These are phyloP conservation scores for Scedosporium apiospermum DNA, from an alignment of 2,329 filamentous ascomycete genomes.

Conservation along the genomic window DNA sequence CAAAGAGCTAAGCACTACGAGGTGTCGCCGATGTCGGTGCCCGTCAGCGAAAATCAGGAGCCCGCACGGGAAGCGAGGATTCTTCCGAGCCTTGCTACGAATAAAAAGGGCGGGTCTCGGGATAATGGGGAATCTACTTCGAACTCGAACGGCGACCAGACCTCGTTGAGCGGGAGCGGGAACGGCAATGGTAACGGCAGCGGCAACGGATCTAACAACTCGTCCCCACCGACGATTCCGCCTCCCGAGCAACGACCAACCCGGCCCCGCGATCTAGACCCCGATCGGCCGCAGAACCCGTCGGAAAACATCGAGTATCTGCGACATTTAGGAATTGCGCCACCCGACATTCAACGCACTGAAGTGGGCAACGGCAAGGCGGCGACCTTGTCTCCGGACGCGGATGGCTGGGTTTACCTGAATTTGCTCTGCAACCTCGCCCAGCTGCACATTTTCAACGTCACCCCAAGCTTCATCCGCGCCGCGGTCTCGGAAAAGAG, in stretches of 20 bases:
- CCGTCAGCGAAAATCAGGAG: constrained; percentile 17
- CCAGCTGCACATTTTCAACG: constrained; percentile 76
- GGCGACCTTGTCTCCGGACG: constrained; percentile 46
- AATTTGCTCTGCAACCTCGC: constrained; percentile 75
- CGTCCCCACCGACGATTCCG: constrained; percentile 27
- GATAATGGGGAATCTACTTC: constrained; percentile 29
- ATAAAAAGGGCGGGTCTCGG: constrained; percentile 30
- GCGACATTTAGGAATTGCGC: constrained; percentile 59
- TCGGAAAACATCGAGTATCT: constrained; percentile 74
- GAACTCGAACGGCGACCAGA: constrained; percentile 38
- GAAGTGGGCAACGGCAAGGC: constrained; percentile 5
- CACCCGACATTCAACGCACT: constrained; percentile 36
- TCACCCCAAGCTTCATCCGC: constrained; percentile 69
- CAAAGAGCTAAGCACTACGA: constrained; percentile 13
- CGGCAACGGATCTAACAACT: constrained; percentile 23
- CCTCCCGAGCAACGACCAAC: constrained; percentile 67
- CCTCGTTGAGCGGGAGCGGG: constrained; percentile 19
- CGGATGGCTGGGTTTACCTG: constrained; percentile 72
- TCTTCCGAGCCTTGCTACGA: constrained; percentile 19
- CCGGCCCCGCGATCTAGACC: constrained; percentile 66
- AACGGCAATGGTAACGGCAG: constrained; percentile 16
- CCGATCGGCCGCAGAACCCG: constrained; percentile 64
- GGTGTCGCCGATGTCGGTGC: constrained; percentile 8
- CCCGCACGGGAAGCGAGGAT: constrained; percentile 40
- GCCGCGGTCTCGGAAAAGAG: constrained; percentile 62